These are phyloP conservation scores for Dictyostelium capitatum DNA, from an alignment of 78 protist genomes.

Conservation along the genomic window DNA sequence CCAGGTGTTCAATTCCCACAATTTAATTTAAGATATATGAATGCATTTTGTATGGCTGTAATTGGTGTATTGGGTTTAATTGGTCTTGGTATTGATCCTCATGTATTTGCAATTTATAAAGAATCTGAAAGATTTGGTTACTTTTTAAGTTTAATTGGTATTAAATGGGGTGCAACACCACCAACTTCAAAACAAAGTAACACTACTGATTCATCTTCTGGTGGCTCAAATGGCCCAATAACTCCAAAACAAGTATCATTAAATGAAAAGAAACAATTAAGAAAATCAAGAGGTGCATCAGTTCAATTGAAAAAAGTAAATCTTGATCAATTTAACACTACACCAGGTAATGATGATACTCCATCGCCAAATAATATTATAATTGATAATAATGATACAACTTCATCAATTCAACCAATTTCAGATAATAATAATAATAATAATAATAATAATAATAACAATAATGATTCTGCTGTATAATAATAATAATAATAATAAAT, in stretches of 20 bases:
- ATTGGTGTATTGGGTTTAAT: conserved; percentile 1
- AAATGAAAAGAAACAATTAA: background rate
- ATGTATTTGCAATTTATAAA: background rate
- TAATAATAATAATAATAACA: no score
- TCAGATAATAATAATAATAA: no score
- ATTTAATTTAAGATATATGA: background rate
- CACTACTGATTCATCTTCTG: background rate
- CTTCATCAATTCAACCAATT: no score
- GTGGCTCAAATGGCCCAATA: background rate
- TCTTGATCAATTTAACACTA: no score
- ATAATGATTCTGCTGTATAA: no score
- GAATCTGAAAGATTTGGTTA: background rate
- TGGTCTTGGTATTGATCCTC: background rate
- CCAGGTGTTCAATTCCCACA: background rate
- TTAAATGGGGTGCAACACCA: background rate
- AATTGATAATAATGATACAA: no score
- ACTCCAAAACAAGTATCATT: no score
- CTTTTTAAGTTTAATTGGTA: background rate
- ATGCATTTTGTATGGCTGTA: conserved; percentile 8
- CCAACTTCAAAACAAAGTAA: background rate
- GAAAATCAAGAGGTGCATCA: conserved; percentile 14
- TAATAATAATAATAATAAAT: no score
- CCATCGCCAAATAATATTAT: no score
- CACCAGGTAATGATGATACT: no score
- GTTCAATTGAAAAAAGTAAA: background rate